Conservation (phyloP, 2,329 filamentous ascomycete species). For the Colletotrichum tropicicola region DNA sequence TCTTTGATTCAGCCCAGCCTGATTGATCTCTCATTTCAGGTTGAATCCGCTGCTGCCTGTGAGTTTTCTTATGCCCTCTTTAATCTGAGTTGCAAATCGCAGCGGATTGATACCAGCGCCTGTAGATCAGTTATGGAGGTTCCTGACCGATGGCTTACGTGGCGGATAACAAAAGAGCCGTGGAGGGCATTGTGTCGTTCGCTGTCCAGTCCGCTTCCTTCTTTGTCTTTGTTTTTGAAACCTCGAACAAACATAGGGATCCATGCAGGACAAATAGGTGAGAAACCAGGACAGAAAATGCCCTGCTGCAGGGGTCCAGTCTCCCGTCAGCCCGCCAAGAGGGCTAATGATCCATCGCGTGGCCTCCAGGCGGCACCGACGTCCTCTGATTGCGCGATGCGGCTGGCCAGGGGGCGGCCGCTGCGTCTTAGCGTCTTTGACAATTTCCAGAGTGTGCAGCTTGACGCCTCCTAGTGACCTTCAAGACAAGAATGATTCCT, state of each 20-base stretch:
- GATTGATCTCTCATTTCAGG: too few species aligned
- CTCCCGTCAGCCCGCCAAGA: not conserved
- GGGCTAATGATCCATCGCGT: conserved; percentile 4
- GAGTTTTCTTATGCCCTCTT: too few species aligned
- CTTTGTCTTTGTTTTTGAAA: not conserved
- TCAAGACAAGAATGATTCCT: too few species aligned
- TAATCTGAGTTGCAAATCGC: too few species aligned
- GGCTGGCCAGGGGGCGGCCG: not conserved
- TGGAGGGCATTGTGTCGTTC: too few species aligned
- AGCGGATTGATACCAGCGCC: too few species aligned
- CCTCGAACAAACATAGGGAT: not conserved
- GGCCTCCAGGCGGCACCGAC: not conserved
- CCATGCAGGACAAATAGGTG: not conserved
- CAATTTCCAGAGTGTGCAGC: not conserved
- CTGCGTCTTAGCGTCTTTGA: not conserved
- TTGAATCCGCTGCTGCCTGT: too few species aligned
- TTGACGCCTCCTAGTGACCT: not conserved
- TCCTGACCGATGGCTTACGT: too few species aligned
- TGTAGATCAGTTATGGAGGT: too few species aligned
- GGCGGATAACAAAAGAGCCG: too few species aligned
- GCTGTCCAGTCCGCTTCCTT: too few species aligned
- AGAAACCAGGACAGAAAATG: not conserved
- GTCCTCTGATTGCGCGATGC: not conserved
- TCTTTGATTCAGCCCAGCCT: too few species aligned
- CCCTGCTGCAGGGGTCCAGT: not conserved